Conservation (phyloP, 495 filamentous ascomycete species). For the Penicillium angulare region DNA sequence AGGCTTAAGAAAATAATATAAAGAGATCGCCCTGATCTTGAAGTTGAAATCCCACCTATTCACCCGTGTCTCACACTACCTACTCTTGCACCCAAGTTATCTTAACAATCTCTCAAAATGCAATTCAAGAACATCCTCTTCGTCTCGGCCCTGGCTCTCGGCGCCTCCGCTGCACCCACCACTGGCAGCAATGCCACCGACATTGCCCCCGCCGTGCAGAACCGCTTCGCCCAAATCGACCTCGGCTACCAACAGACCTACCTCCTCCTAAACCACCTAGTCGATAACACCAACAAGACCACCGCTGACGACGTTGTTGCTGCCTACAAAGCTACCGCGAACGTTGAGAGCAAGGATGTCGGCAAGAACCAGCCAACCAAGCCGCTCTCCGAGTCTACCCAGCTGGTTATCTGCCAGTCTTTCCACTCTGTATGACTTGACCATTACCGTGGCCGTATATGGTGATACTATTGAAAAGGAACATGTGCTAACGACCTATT, state of each 20-base stretch:
- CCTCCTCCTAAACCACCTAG: constrained; percentile 4
- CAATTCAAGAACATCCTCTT: constrained; percentile 12
- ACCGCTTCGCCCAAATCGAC: constrained; percentile 9
- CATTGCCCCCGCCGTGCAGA: constrained; percentile 10
- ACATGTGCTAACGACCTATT: too few relatives aligned
- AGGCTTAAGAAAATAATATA: too few relatives aligned
- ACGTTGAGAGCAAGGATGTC: constrained; percentile 1
- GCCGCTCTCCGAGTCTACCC: constrained; percentile 1
- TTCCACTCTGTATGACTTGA: constrained; percentile 13
- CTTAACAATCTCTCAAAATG: constrained; percentile 7
- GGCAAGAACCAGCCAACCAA: constrained; percentile 6
- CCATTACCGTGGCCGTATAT: too few relatives aligned
- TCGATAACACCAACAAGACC: neutral
- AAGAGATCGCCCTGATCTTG: too few relatives aligned
- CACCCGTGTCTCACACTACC: neutral
- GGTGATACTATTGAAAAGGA: too few relatives aligned
- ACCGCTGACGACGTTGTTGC: constrained; percentile 7
- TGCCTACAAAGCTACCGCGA: constrained; percentile 3
- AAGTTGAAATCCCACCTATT: neutral
- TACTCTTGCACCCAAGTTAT: neutral
- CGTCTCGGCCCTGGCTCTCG: constrained; percentile 2
- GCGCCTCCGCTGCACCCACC: constrained; percentile 2
- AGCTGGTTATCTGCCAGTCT: constrained; percentile 13
- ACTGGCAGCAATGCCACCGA: constrained; percentile 11
- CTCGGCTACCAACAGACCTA: constrained; percentile 9